Conservation (phyloP, 495 filamentous ascomycete species). For the Aspergillus ellipticus region DNA sequence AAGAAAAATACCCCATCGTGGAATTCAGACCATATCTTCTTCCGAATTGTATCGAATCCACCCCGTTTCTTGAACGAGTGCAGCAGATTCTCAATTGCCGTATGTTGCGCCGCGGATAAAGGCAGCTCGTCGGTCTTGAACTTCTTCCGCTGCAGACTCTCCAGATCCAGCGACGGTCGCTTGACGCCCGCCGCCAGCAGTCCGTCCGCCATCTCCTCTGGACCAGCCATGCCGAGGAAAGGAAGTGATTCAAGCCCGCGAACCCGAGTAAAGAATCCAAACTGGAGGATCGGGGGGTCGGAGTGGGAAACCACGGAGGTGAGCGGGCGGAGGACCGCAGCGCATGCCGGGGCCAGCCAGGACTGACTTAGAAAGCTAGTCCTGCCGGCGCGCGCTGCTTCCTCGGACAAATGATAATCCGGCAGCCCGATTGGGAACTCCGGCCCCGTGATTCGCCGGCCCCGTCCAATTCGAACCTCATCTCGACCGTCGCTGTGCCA, state of each 20-base stretch:
- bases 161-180: constrained; percentile 31
- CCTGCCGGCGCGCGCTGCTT: neutral
- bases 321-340: too few species aligned
- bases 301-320: too few species aligned
- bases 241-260: neutral
- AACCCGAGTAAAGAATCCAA: neutral
- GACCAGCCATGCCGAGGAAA: neutral
- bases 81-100: constrained; percentile 71
- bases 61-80: constrained; percentile 90
- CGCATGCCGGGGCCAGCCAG: neutral
- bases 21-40: constrained; percentile 76
- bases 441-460: constrained; percentile 38
- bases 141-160: constrained; percentile 53
- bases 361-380: too few species aligned
- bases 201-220: neutral
- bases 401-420: constrained; percentile 25
- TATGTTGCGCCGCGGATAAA: constrained; percentile 64
- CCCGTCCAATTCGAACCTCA: constrained; percentile 22
- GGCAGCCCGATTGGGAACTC: constrained; percentile 34
- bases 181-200: constrained; percentile 12
- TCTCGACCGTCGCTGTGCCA: too few species aligned
- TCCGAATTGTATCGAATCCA: constrained; percentile 78
- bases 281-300: too few species aligned
- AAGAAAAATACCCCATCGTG: constrained; percentile 58
- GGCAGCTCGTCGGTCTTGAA: constrained; percentile 85